These are phyloP conservation scores for Lentinula novae-zelandiae DNA, from an alignment of 1,284 basidiomycete genomes.

Conservation along the genomic window DNA sequence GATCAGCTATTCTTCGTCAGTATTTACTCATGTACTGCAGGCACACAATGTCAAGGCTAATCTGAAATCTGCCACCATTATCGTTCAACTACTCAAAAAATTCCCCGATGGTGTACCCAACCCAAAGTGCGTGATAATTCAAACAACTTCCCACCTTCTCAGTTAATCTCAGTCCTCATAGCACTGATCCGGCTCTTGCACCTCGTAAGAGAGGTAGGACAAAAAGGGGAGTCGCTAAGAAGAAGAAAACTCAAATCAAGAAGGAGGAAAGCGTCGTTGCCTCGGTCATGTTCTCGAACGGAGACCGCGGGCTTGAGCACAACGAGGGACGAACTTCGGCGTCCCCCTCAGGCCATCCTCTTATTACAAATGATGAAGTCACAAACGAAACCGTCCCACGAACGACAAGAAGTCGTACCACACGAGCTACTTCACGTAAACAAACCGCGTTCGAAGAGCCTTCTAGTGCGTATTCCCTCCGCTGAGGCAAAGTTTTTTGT, in stretches of 20 bases:
- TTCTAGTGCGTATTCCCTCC: not conserved
- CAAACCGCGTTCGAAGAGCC: not conserved
- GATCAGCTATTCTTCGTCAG: not conserved
- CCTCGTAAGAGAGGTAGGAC: not conserved
- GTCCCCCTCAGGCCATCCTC: not conserved
- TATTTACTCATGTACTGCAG: constrained; percentile 1
- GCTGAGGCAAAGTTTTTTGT: not conserved
- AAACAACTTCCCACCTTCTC: not conserved
- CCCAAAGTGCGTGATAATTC: constrained; percentile 13
- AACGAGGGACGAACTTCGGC: not conserved
- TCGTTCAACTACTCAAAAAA: constrained; percentile 22
- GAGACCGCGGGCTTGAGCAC: not conserved
- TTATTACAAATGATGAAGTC: not conserved
- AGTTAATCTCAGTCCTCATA: not conserved
- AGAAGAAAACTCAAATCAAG: not conserved
- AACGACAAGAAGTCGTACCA: not conserved
- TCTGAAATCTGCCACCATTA: constrained; percentile 24
- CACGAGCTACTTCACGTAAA: not conserved
- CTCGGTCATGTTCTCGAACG: not conserved
- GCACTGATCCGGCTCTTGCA: not conserved
- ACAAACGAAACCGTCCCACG: not conserved
- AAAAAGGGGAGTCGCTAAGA: not conserved
- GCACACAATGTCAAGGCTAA: constrained; percentile 26
- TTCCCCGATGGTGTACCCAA: constrained; percentile 21
- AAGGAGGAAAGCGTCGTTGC: not conserved